phyloP scores from a whole-genome alignment of 2,329 filamentous ascomycete genomes.

The Aspergillus aculeatinus region DNA sequence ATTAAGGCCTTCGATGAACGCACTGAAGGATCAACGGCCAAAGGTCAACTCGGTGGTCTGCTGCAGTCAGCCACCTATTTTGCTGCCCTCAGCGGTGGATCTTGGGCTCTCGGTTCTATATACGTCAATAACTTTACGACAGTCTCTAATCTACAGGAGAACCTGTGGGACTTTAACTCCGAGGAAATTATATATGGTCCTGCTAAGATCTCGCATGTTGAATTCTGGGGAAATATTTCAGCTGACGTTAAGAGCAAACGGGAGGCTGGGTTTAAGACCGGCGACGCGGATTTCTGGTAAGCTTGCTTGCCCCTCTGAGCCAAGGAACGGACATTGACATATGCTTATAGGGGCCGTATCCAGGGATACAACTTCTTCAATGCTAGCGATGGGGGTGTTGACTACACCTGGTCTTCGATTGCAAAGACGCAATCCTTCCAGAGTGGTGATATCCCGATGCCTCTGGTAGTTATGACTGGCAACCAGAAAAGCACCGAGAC shows the following conservation, averaged over 20 bases:
- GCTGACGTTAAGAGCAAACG: background rate
- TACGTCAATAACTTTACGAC: constrained; percentile 77
- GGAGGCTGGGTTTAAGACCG: background rate
- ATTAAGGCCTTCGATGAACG: constrained; percentile 76
- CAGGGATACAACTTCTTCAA: constrained; percentile 79
- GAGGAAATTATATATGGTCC: background rate
- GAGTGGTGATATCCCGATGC: constrained; percentile 65
- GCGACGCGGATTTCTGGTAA: constrained; percentile 1
- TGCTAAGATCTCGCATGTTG: background rate
- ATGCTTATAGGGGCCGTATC: constrained; percentile 58
- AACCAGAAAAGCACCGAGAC: background rate
- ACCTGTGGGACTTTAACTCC: constrained; percentile 2
- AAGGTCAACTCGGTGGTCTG: constrained; percentile 74
- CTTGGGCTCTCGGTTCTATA: constrained; percentile 82
- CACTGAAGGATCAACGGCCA: constrained; percentile 59
- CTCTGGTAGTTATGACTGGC: constrained; percentile 57
- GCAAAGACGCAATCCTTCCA: constrained; percentile 59
- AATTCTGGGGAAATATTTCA: background rate
- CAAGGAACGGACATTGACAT: background rate
- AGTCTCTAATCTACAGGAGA: constrained; percentile 45
- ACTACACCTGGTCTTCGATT: constrained; percentile 78
- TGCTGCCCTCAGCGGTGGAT: constrained; percentile 77
- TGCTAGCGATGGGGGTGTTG: constrained; percentile 67
- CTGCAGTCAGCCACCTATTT: constrained; percentile 81
- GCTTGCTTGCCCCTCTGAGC: background rate